These are phyloP conservation scores for Leishmania martiniquensis DNA, from an alignment of 208 protist species.

Conservation along the genomic window DNA sequence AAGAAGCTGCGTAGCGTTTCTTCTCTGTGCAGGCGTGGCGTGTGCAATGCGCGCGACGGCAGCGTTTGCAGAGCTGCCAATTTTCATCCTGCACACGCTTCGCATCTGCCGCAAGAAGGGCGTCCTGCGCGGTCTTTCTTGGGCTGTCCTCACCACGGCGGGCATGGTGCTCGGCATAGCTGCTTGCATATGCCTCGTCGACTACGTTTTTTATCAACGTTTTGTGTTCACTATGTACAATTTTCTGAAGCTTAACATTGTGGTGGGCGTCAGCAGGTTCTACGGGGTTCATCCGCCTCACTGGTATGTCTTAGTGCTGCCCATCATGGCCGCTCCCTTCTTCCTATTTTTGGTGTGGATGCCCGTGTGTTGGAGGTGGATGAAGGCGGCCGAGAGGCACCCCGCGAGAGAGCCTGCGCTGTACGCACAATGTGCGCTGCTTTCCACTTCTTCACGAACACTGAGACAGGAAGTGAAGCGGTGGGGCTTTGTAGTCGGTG, in stretches of 20 bases:
- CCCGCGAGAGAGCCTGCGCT: not conserved
- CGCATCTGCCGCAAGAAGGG: constrained; percentile 21
- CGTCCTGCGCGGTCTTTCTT: constrained; percentile 16
- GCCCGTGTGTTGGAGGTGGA: constrained; percentile 14
- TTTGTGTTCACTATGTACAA: constrained; percentile 58
- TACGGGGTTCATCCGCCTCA: constrained; percentile 90
- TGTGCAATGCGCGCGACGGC: constrained; percentile 70
- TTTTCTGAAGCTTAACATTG: constrained; percentile 92
- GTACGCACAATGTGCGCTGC: not conserved
- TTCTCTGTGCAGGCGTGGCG: constrained; percentile 60
- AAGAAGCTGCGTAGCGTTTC: constrained; percentile 46
- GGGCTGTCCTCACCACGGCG: constrained; percentile 17
- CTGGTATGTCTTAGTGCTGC: constrained; percentile 87
- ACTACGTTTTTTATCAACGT: constrained; percentile 64
- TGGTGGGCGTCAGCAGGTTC: constrained; percentile 71
- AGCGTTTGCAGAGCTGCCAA: constrained; percentile 51
- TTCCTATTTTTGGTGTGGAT: constrained; percentile 43
- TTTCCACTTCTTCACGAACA: not conserved
- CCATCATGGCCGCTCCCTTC: constrained; percentile 60
- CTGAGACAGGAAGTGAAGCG: constrained; percentile 23
- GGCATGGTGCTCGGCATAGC: constrained; percentile 32
- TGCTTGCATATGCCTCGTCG: constrained; percentile 32
- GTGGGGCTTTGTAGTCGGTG: constrained; percentile 4
- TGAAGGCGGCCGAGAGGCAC: not conserved
- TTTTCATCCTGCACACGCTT: constrained; percentile 45